Base-by-base conservation (phyloP, 2,329 filamentous ascomycete genomes). In the Calonectria crousiana region DNA sequence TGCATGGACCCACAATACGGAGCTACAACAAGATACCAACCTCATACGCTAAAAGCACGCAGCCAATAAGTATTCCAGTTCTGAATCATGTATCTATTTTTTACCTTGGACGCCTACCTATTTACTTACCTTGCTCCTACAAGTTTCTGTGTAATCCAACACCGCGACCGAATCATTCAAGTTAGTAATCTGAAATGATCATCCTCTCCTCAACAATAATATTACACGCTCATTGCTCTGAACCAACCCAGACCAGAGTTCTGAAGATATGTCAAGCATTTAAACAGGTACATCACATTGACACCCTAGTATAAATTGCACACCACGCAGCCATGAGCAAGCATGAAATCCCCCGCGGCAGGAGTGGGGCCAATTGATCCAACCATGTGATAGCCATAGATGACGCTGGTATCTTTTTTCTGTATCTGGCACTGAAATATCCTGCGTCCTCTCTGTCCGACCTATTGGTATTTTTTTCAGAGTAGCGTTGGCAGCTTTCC, bases 281-380 rank as follows among this genome's bases (percentile, higher is more conserved):
- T 23, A 18, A 41, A 34, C 11, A 23, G 44, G 44, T 47, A 41
- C 20, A 60, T 60, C n/a, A 23, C 13, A 16, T 38, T n/a, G 5
- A 38, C 16, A n/a, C 23, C 13, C 34, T 41, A 38, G 56, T 53
- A 30, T 28, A 32, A 38, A 53, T 34, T 36, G 34, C 30, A 47
- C 36, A 20, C 30, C 23, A 41, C 18, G 26, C 52, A 47, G 10
- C 53, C 28, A 53, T 53, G 18, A 52, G 38, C 18, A 49, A n/a
- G 30, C 60, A 52, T 69, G 41, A 67, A 52, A 60, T 58, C 52
- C 26, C 49, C 44, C n/a, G 30, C 52, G 30, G 34, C n/a, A 23
- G 23, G 41, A 65, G 72, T 72, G 72, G 69, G 65, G 69, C 72
- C 14, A 26, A 58, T n/a, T 36, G 41, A 23, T 18, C 44, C 34